These are phyloP conservation scores for Mucor mucedo DNA, from an alignment of 371 early-diverging fungal genomes.

Conservation along the genomic window DNA sequence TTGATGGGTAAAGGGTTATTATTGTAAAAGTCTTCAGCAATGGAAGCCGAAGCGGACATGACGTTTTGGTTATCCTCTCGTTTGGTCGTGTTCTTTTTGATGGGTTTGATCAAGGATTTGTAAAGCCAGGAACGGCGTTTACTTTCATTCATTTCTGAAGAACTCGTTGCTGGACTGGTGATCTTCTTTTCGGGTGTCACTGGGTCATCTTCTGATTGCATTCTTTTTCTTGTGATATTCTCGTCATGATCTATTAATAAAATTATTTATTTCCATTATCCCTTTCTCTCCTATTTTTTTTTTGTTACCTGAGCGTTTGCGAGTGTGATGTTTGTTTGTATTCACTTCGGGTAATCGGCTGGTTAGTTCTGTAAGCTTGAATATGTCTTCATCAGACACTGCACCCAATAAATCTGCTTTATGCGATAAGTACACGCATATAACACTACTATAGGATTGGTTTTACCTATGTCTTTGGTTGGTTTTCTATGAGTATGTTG, in stretches of 20 bases:
- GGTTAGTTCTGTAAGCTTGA: conserved; percentile 45
- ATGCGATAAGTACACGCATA: not conserved
- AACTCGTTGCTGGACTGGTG: not conserved
- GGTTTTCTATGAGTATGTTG: too few species aligned
- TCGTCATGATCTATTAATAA: not conserved
- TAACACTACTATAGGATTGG: too few species aligned
- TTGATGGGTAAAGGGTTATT: too few species aligned
- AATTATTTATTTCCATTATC: not conserved
- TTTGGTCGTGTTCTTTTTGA: conserved; percentile 3
- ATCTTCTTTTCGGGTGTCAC: not conserved
- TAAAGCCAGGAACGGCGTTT: conserved; percentile 20
- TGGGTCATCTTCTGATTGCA: conserved; percentile 2
- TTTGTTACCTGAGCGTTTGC: conserved; percentile 1
- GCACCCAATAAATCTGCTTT: conserved; percentile 37
- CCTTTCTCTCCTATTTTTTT: not conserved
- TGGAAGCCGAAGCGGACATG: not conserved
- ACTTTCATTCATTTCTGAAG: not conserved
- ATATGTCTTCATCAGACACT: conserved; percentile 50
- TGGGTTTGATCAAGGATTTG: conserved; percentile 18
- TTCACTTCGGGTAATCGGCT: conserved; percentile 27
- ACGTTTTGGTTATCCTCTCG: not conserved
- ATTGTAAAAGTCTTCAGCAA: not conserved
- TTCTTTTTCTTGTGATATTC: conserved; percentile 8
- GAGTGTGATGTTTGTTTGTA: conserved; percentile 8
- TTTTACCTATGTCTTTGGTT: too few species aligned